Conservation (phyloP, 108 stramenopile genomes). For the Chaetoceros tenuissimus region DNA sequence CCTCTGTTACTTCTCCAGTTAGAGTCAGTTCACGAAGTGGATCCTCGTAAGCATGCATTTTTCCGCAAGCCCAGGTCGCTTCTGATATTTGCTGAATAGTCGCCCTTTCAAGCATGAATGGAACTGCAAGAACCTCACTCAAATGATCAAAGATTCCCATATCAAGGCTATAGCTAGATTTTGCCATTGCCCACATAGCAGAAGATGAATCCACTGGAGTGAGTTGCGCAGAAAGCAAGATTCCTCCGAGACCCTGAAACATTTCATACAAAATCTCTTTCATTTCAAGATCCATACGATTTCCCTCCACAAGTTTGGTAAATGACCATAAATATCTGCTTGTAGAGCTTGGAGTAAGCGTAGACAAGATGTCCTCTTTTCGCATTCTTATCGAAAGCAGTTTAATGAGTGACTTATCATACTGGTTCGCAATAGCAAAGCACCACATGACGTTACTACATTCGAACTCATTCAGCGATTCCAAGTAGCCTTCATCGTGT, state of each 20-base stretch:
- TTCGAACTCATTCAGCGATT: conserved; percentile 29
- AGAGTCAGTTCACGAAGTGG: conserved; percentile 3
- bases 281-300: background rate
- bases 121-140: conserved; percentile 21
- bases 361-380: conserved; percentile 25
- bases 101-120: conserved; percentile 19
- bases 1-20: conserved; percentile 6
- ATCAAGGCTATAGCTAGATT: conserved; percentile 46
- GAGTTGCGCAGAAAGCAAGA: conserved; percentile 39
- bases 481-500: conserved; percentile 28
- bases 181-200: conserved; percentile 63
- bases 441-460: conserved; percentile 49
- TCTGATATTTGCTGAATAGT: conserved; percentile 40
- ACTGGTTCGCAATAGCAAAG: conserved; percentile 23
- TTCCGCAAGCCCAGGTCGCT: conserved; percentile 65
- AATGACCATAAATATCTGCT: conserved; percentile 52
- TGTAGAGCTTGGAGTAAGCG: conserved; percentile 41
- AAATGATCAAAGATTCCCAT: conserved; percentile 69
- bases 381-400: conserved; percentile 29
- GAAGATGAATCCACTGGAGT: conserved; percentile 38
- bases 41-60: conserved; percentile 38
- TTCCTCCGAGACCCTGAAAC: conserved; percentile 38
- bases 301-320: conserved; percentile 20
- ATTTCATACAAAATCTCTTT: conserved; percentile 3
- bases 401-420: conserved; percentile 31